Base-by-base conservation (phyloP, 371 early-diverging fungal genomes). In the Apophysomyces variabilis region DNA sequence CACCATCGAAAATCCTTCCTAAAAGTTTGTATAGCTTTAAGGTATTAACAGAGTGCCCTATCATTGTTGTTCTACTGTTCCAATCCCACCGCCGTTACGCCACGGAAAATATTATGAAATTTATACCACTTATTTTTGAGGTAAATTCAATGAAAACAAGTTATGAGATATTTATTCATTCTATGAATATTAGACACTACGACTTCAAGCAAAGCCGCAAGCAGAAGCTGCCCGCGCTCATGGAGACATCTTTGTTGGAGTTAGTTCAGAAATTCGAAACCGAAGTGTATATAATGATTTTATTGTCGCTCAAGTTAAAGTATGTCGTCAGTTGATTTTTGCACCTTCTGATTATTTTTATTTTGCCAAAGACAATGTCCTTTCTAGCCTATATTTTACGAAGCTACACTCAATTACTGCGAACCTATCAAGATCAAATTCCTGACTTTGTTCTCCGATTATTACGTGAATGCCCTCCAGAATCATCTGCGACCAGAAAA, bases 1-100 rank as follows among this genome's bases (percentile, higher is more conserved):
- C 75, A 26, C 74, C 79, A 14, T 76, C 92, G 4, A 94, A 92
- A 70, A 79, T 85, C 14, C 81, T 97, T 1, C 84, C 83, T 26
- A 87, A 78, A 66, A 92, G 95, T 66, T 73, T 93, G 73, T 85
- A 82, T 66, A 95, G 95, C 62, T 99, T 99, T 86, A 98, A 98
- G 77, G 97, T 98, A 11, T 70, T 99, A 70, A 95, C 95, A 0
- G 99, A 99, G 71, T 96, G 96, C 65, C 99, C 99, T 0, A 94
- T 97, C 45, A 97, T 98, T 57, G 93, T 99, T n/a, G 99, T 97
- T 0, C 80, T 98, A 12, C 80, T 98, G 8, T 95, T 98, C 67
- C 97, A 97, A 82, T 86, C 87, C 3, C 87, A 95, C 77, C 85
- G 92, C 54, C 89, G 91, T 46, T 90, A 89, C 59, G 93, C 95